Evolutionary conservation across 2,329 filamentous ascomycete genomes (phyloP), one percentile per base, ranked within the genome.

Genomic region (Claviceps digitariae): DNA sequence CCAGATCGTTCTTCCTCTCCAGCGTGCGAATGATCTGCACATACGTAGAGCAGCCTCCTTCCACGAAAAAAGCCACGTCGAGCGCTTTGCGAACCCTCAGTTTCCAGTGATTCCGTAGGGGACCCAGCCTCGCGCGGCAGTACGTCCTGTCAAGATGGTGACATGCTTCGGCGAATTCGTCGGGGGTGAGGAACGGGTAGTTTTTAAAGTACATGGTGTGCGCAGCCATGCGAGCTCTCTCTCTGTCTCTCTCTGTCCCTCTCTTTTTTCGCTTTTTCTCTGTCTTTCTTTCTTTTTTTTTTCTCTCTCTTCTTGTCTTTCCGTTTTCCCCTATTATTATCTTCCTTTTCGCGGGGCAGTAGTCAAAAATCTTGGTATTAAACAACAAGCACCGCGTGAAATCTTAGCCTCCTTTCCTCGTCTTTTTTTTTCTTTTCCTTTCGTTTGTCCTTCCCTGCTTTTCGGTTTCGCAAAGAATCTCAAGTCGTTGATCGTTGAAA

Each of bases 151-250:
- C 81, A 23, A 84, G 72, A 52, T 77, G 71, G 59, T 83, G 78
- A 65, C 84, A 87, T 52, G 75, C 78, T 61, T 81, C 75, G 52
- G 77, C 68, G 58, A 88, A 88, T 62, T 87, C 83, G 43, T 79
- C 74, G 12, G 68, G 61, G 12, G 69, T 76, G 29, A 88, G 73
- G 55, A 76, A 78, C 7, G 84, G 84, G 62, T 83, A 88, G 50
- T 73, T 69, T 54, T 66, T 60, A 61, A 79, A 75, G 13, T 70
- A 70, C 66, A 70, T 70, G 46, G 27, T 55, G 27, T 17, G 44
- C 44, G 29, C 13, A 12, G 25, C 27, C 44, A 12, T 12, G n/a
- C n/a, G 10, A 21, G 10, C n/a, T 13, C 12, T 12, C 12, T 23
- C 10, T 6, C 4, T 25, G 10, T 21, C 7, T 17, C 6, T 38